phyloP scores from a whole-genome alignment of 192 early-diverging fungal genomes.

The Dispira simplex region DNA sequence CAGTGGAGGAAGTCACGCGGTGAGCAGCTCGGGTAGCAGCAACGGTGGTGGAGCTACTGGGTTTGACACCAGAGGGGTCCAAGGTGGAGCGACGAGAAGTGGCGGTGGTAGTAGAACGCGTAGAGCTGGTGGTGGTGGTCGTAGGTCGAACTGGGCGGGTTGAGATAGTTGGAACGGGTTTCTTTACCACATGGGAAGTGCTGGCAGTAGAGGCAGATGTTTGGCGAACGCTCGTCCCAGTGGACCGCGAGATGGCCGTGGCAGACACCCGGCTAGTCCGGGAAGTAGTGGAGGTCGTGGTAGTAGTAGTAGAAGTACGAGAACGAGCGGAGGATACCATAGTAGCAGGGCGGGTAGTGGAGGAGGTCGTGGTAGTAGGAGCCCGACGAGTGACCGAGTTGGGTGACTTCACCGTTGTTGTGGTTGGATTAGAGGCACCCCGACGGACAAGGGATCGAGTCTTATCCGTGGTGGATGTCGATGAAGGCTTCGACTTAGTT shows the following conservation, averaged over 20 bases:
- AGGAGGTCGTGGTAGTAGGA: not conserved
- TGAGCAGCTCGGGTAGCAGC: not conserved
- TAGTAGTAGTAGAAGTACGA: not conserved
- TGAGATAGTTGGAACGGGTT: not conserved
- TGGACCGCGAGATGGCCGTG: not conserved
- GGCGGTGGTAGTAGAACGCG: not conserved
- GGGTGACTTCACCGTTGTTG: not conserved
- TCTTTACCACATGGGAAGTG: not conserved
- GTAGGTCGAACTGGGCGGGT: not conserved
- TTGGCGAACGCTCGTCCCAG: not conserved
- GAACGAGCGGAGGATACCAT: not conserved
- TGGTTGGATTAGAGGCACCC: not conserved
- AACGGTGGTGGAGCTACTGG: not conserved
- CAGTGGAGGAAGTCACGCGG: not conserved
- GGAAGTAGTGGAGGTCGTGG: not conserved
- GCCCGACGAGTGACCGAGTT: not conserved
- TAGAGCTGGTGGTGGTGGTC: constrained; percentile 1
- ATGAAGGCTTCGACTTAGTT: not conserved
- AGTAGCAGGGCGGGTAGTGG: not conserved
- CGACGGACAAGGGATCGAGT: not conserved
- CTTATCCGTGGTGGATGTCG: not conserved
- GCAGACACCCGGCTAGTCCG: not conserved
- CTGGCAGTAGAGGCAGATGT: constrained; percentile 1
- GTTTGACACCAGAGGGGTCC: not conserved
- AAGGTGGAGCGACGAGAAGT: constrained; percentile 4